Conservation (phyloP, 768 basidiomycete species). For the Tephrocybe sp. region DNA sequence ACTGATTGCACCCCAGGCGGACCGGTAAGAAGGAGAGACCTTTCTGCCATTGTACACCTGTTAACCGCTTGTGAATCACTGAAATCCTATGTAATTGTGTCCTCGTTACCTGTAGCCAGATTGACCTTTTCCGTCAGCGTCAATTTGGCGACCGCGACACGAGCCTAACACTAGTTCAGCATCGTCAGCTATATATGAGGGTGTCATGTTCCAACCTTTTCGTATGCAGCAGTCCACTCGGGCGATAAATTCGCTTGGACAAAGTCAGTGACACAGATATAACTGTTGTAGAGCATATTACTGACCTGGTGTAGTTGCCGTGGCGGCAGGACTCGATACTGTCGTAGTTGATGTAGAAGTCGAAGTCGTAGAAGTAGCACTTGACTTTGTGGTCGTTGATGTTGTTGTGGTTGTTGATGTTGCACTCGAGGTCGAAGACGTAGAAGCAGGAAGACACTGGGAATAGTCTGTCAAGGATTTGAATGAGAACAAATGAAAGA, state of each 20-base stretch:
- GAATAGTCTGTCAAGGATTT: conserved; percentile 40
- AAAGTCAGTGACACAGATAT: background rate
- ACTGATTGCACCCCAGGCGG: background rate
- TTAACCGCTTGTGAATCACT: background rate
- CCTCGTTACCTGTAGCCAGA: conserved; percentile 46
- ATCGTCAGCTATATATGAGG: background rate
- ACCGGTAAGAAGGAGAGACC: conserved; percentile 18
- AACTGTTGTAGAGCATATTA: too few species aligned
- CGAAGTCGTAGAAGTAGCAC: conserved; percentile 9
- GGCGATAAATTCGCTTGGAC: conserved; percentile 40
- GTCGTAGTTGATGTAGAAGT: conserved; percentile 23
- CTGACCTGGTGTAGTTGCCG: conserved; percentile 22
- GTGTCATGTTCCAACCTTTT: conserved; percentile 36
- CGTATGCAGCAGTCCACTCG: conserved; percentile 54
- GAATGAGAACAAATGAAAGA: background rate
- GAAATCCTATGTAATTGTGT: background rate
- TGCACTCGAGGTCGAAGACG: conserved; percentile 21
- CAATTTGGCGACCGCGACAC: conserved; percentile 46
- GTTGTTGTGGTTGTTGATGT: conserved; percentile 4
- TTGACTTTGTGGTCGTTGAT: conserved; percentile 22
- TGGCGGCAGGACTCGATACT: conserved; percentile 21
- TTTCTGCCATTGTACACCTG: conserved; percentile 44
- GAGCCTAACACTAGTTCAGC: conserved; percentile 33
- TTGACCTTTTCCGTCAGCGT: conserved; percentile 58
- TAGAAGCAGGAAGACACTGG: conserved; percentile 46